A percentile compares a stretch with the other conserved stretches of the same genome.
phyloP scores from a whole-genome alignment of 495 filamentous ascomycete genomes.

The Neurospora sublineolata region DNA sequence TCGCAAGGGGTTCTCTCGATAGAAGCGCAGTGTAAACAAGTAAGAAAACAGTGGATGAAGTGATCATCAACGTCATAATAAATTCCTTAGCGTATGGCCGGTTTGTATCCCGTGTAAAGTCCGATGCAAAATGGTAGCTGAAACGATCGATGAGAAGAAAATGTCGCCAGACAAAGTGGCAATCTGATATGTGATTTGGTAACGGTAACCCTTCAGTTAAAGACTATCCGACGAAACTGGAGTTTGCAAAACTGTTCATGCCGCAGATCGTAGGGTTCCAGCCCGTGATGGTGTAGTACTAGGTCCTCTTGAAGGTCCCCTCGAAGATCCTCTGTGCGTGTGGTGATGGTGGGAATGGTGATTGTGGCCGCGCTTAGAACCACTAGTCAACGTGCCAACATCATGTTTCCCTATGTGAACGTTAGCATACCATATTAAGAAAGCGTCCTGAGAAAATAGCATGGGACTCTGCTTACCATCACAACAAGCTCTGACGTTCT shows the following conservation, averaged over 20 bases:
- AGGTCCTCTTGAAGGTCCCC: conserved; percentile 18
- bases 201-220: not conserved
- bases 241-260: conserved; percentile 10
- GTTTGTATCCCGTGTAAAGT: conserved; percentile 18
- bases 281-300: conserved; percentile 20
- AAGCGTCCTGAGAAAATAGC: not conserved
- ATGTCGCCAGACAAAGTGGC: conserved; percentile 5
- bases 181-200: conserved; percentile 6
- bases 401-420: conserved; percentile 57
- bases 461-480: conserved; percentile 57
- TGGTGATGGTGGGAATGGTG: conserved; percentile 19
- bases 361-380: conserved; percentile 27
- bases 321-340: conserved; percentile 26
- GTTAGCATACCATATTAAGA: conserved; percentile 11
- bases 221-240: conserved; percentile 2
- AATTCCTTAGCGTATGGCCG: conserved; percentile 21
- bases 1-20: not conserved
- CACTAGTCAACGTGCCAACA: conserved; percentile 43
- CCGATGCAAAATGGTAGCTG: conserved; percentile 16
- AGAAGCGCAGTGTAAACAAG: not conserved
- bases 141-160: conserved; percentile 27
- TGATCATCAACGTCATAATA: conserved; percentile 21
- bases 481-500: conserved; percentile 94
- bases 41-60: not conserved
- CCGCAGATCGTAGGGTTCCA: conserved; percentile 19